Base-by-base conservation (phyloP, 148 eudicot species). In the Amaranthus cruentus region DNA sequence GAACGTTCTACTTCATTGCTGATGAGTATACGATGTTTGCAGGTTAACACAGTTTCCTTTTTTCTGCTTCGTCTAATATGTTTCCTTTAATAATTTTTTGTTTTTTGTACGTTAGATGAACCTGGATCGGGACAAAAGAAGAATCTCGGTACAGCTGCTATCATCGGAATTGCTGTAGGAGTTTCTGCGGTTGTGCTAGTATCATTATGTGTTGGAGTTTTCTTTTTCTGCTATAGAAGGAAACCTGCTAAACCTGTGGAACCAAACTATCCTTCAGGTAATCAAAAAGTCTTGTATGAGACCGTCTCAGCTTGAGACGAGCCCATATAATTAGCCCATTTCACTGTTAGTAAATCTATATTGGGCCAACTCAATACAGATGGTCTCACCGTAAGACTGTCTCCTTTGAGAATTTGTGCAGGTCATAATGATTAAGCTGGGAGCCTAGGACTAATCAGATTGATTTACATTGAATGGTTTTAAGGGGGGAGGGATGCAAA, bases 1-100 rank as follows among this genome's bases (percentile, higher is more conserved):
- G 79, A 66, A 81, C 86, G 48, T 80, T 50, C 66, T 75, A 18
- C 18, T 84, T 81, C 72, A 63, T 44, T 64, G 82, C 49, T 59
- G 60, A 63, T n/a, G 43, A 43, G 14, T 84, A 81, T 44, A 6
- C 38, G 5, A n/a, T 44, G 28, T 81, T 81, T 18, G 52, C 81
- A 67, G 86, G 69, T 65, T 46, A 52, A 38, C 6, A 8, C 48
- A 65, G 14, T 64, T 28, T 65, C 43, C 51, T 50, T 4, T 46
- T 5, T 3, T 42, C 4, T 43, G 11, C 15, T 64, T 64, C 12
- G 10, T 65, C 69, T 7, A 12, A 44, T 21, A 2, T 44, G 14
- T 65, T 47, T 38, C 0, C 46, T n/a, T 47, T 9, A 38, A 4
- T 13, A 8, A 3, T 43, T 46, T 1, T 44, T 12, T 3, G 50